Base-by-base conservation (phyloP, 805 yeast genomes). In the Kurtzmaniella cleridarum region DNA sequence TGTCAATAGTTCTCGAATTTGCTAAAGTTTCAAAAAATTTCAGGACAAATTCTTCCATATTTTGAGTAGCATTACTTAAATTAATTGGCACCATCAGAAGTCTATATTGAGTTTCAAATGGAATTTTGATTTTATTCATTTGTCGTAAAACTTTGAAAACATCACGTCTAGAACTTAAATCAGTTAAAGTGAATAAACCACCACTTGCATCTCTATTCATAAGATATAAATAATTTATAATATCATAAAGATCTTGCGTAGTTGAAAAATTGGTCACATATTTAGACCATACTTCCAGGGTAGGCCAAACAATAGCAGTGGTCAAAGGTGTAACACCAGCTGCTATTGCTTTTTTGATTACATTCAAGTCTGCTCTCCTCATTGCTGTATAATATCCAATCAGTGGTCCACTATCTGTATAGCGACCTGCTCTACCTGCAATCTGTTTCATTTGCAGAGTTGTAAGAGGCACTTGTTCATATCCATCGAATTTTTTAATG, bases 371-470 rank as follows among this genome's bases (percentile, higher is more conserved):
- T 3, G 55, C 50, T 2, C 49, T 36, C 13, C 61, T 57, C 41
- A 79, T 63, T 0, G 89, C 78, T 0, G 83, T 71, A 1, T 84
- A 80, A 47, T 68, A 57, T 2, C 75, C 75, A 38, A 62, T 70
- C 62, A 55, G 62, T 36, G 62, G 59, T 5, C 66, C 69, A 9
- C 48, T 47, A 24, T 49, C 53, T 34, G 52, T 74, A 50, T 66
- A 93, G 44, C 98, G 64, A 1, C 98, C 98, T 0, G 98, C 98
- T 45, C 98, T 71, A 1, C 98, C 98, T 3, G 93, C 97, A 44
- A 93, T 91, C 57, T 93, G 98, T 57, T 89, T 90, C 23, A 83
- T 73, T 40, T 81, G 79, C 0, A 96, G 83, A 3, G 73, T 61
- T 0, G 84, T 66, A 24, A 93, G 57, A 1, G 55, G 55, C 7